Evolutionary conservation across 257 asterid species (phyloP).

Genomic region (Penstemon davidsonii): DNA sequence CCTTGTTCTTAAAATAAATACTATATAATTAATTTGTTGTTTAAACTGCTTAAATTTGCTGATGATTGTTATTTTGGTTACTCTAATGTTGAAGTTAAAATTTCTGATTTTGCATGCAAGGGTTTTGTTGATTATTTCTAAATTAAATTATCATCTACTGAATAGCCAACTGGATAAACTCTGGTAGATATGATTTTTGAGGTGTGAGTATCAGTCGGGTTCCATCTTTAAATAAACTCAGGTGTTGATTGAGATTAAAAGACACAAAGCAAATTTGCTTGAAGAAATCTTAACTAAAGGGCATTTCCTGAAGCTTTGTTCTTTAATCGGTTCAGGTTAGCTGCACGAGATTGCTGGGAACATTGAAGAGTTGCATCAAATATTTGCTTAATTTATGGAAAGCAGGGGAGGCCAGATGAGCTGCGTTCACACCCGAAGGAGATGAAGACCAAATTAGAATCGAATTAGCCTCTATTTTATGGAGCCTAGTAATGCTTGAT

Average conservation of each 20-base stretch:
- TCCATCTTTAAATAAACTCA: not conserved
- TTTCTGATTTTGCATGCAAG: too few relatives aligned
- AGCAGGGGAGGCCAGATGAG: conserved; percentile 3
- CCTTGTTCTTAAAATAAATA: too few relatives aligned
- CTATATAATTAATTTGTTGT: too few relatives aligned
- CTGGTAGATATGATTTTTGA: not conserved
- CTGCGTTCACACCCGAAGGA: not conserved
- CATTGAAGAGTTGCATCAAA: not conserved
- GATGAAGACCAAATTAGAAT: not conserved
- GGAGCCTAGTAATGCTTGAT: not conserved
- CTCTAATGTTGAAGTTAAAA: too few relatives aligned
- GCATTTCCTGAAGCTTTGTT: not conserved
- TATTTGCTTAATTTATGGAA: conserved; percentile 7
- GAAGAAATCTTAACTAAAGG: not conserved
- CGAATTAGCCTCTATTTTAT: not conserved
- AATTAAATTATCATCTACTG: too few relatives aligned
- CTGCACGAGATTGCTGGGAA: conserved; percentile 22
- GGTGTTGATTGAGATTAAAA: not conserved
- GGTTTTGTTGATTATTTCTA: too few relatives aligned
- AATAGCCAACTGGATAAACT: too few relatives aligned
- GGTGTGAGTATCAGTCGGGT: not conserved
- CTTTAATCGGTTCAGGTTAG: conserved; percentile 18
- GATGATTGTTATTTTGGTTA: too few relatives aligned
- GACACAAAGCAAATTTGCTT: not conserved
- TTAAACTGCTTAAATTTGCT: too few relatives aligned